Evolutionary conservation across 345 rosid genomes (phyloP).

Genomic region (Balakata baccata): DNA sequence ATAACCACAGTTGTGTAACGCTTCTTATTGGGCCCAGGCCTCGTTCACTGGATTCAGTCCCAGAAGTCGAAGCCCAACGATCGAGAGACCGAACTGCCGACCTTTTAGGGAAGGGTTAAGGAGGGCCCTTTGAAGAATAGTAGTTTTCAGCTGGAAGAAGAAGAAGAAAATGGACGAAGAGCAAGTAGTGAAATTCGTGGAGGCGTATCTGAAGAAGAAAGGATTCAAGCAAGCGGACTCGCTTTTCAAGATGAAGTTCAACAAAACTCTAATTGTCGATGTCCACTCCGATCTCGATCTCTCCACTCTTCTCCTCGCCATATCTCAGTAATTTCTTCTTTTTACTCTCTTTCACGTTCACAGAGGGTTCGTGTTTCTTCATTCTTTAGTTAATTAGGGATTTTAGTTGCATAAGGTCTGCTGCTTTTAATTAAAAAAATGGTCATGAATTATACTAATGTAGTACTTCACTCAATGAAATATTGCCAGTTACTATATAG

Average conservation of each 20-base stretch:
- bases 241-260: slow-evolving; percentile 66
- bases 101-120: too few species aligned
- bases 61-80: slow-evolving; percentile 2
- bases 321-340: slow-evolving; percentile 49
- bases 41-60: background rate
- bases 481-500: background rate
- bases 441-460: too few species aligned
- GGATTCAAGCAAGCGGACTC: slow-evolving; percentile 68
- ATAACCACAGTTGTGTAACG: too few species aligned
- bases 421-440: background rate
- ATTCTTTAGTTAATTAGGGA: too few species aligned
- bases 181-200: slow-evolving; percentile 53
- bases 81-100: background rate
- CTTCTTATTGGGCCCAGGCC: background rate
- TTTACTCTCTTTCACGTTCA: too few species aligned
- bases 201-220: slow-evolving; percentile 78
- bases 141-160: background rate
- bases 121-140: background rate
- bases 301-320: slow-evolving; percentile 64
- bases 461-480: background rate
- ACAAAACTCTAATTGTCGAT: slow-evolving; percentile 36
- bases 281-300: slow-evolving; percentile 70
- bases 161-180: slow-evolving; percentile 16
- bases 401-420: background rate
- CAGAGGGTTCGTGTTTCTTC: too few species aligned